Conservation (phyloP, 2,329 filamentous ascomycete species). For the Chalaropsis thielavioides region DNA sequence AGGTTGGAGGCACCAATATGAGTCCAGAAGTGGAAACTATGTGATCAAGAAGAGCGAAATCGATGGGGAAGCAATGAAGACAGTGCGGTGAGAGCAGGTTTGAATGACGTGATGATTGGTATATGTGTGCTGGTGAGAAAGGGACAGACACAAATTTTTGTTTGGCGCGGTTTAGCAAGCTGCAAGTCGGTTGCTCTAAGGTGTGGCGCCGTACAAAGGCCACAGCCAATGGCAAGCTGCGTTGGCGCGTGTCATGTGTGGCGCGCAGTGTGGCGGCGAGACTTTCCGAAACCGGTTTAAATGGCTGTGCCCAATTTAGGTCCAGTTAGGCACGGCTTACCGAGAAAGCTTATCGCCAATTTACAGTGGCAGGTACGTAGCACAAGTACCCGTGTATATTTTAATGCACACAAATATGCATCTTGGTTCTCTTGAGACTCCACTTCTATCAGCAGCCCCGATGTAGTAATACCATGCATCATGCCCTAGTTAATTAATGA, state of each 20-base stretch:
- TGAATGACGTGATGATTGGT: background rate
- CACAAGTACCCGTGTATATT: too few species aligned
- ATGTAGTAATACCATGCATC: background rate
- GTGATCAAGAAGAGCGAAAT: background rate
- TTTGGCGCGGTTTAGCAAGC: slow-evolving; percentile 5
- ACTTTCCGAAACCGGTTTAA: slow-evolving; percentile 5
- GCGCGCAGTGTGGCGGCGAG: background rate
- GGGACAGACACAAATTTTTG: background rate
- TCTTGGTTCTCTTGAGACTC: too few species aligned
- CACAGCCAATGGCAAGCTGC: background rate
- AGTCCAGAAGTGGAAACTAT: background rate
- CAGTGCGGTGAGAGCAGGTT: background rate
- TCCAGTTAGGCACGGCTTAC: too few species aligned
- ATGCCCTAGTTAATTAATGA: background rate
- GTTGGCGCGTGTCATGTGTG: slow-evolving; percentile 5
- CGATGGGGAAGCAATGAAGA: background rate
- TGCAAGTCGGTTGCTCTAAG: background rate
- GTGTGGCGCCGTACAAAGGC: slow-evolving; percentile 1
- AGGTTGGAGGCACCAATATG: background rate
- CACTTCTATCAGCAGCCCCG: too few species aligned
- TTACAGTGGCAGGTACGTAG: too few species aligned
- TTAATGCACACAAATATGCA: too few species aligned
- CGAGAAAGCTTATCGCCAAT: too few species aligned
- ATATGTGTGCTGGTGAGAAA: background rate
- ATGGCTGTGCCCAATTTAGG: background rate